Base-by-base conservation (phyloP, 2,329 filamentous ascomycete genomes). In the Pseudomassariella vexata region DNA sequence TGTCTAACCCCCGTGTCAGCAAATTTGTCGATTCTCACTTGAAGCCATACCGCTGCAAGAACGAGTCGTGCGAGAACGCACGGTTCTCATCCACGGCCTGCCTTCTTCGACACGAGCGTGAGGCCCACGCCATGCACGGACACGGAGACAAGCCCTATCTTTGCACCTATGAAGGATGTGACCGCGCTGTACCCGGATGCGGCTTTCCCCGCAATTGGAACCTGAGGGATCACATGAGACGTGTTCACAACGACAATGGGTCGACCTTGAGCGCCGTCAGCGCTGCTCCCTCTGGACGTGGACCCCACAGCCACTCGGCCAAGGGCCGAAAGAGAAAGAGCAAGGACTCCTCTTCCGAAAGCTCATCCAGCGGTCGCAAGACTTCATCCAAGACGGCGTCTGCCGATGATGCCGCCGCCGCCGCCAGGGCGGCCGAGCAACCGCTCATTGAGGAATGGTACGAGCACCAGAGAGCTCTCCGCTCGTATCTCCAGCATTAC, bases 1-100 rank as follows among this genome's bases (percentile, higher is more conserved):
- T 24, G 30, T 40, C 38, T 46, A 39, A 48, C n/a, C 38, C 34
- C 32, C 27, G 28, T 38, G 12, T 29, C 56, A 95, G 89, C 74
- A 96, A 96, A 73, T 95, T 92, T 50, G 80, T 96, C 47, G 90
- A 96, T 63, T 95, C 90, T 18, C 90, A 96, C 65, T 63, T 95
- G 53, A 95, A 94, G 74, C 90, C 90, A 11, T 96, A 95, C 67
- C 82, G 86, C 39, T 96, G 90, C 82, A 94, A 92, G 76, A 73
- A 82, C 44, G 70, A 79, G 41, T 75, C 79, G 16, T 96, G 90
- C 64, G 79, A 86, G 57, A 85, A 87, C 54, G 79, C 87, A 43
- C 81, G 85, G 25, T 96, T 96, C 61, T 95, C 90, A 11, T 95
- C 90, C 24, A 95, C 90, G 41, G 90, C 90, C 21, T 95, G 90